A percentile compares a stretch with the other conserved stretches of the same genome.
Evolutionary conservation across 1,284 basidiomycete species (phyloP).

Genomic region (Pascua guehoae): DNA sequence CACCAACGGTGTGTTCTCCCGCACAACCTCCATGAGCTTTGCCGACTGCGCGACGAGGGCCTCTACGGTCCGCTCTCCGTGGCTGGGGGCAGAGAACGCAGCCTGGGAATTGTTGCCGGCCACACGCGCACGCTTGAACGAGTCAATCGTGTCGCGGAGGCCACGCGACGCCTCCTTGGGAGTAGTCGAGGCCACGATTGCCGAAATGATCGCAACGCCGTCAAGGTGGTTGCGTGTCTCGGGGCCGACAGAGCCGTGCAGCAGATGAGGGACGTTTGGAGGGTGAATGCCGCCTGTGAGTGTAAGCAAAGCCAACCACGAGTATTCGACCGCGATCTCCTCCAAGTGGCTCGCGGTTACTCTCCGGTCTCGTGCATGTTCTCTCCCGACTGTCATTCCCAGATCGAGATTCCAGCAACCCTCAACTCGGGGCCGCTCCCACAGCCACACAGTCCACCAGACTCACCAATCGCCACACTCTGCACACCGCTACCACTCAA

Average conservation of each 20-base stretch:
- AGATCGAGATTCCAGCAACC: too few species aligned
- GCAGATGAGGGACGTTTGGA: constrained; percentile 65
- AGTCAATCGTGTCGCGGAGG: constrained; percentile 41
- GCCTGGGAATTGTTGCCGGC: not conserved
- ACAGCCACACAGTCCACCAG: too few species aligned
- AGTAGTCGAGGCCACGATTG: constrained; percentile 69
- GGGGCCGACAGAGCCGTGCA: constrained; percentile 65
- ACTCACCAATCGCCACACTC: constrained; percentile 75
- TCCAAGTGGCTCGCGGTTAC: too few species aligned
- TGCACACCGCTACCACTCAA: constrained; percentile 60
- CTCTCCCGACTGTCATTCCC: too few species aligned
- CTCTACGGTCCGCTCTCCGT: constrained; percentile 15
- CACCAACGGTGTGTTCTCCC: constrained; percentile 62
- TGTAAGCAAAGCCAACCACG: not conserved
- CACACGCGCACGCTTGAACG: constrained; percentile 34
- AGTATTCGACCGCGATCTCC: too few species aligned
- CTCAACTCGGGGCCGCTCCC: not conserved
- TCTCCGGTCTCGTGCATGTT: not conserved
- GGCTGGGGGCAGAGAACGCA: too few species aligned
- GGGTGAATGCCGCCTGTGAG: constrained; percentile 73
- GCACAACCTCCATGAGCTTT: constrained; percentile 56
- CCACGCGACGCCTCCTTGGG: constrained; percentile 59
- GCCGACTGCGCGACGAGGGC: constrained; percentile 49
- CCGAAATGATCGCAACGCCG: constrained; percentile 87
- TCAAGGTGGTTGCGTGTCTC: constrained; percentile 59